These are phyloP conservation scores for Globisporangium alternatum DNA, from an alignment of 352 stramenopile genomes.

Conservation along the genomic window DNA sequence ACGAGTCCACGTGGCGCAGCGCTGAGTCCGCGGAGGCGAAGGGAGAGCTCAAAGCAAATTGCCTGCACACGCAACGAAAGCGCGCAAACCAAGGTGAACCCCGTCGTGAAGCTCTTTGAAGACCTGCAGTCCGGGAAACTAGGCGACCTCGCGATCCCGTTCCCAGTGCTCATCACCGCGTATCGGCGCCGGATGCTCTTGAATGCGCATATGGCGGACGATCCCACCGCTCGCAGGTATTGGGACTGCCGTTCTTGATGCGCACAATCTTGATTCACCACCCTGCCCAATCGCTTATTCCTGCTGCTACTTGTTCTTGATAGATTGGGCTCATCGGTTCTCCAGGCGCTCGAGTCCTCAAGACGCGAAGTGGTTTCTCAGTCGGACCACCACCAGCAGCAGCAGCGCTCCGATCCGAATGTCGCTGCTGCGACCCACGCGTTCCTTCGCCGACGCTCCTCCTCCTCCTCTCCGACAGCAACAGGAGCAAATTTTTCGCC, in stretches of 20 bases:
- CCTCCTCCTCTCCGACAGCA: background rate
- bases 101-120: conserved; percentile 74
- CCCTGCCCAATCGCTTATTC: background rate
- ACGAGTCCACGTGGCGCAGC: background rate
- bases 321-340: conserved; percentile 19
- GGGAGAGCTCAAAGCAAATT: background rate
- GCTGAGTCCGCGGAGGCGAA: conserved; percentile 3
- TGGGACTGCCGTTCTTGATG: background rate
- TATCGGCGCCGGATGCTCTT: conserved; percentile 77
- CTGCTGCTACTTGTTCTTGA: background rate
- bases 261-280: background rate
- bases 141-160: conserved; percentile 67
- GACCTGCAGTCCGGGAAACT: conserved; percentile 77
- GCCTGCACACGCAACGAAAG: conserved; percentile 2
- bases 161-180: conserved; percentile 76
- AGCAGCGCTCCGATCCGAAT: conserved; percentile 7
- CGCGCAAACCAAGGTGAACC: conserved; percentile 27
- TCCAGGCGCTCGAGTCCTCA: conserved; percentile 68
- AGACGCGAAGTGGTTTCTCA: conserved; percentile 23
- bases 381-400: conserved; percentile 1
- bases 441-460: conserved; percentile 11
- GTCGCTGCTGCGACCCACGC: background rate
- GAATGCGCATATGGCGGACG: conserved; percentile 81
- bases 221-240: conserved; percentile 38
- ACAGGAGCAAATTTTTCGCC: background rate